Evolutionary conservation across 441 rosid genomes (phyloP), one percentile per base, ranked within the genome.

Genomic region (Hura crepitans): DNA sequence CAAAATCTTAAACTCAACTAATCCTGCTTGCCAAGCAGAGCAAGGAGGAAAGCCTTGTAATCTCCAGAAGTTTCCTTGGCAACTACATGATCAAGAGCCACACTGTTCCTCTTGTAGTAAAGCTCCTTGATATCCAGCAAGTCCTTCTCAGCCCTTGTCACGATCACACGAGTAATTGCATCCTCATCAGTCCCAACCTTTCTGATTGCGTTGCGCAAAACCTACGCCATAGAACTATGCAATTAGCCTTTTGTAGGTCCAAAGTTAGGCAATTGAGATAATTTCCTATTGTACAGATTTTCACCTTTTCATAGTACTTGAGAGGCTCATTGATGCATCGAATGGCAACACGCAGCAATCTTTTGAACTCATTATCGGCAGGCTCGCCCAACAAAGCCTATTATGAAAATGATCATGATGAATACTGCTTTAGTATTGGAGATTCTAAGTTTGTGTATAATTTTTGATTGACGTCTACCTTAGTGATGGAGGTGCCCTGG

Each of bases 61-160:
- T 86, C 86, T 14, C 89, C 89, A 2, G 80, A 75, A 74, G 82
- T 84, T 18, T 85, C 89, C 74, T 79, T 84, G 51, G 83, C 88
- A 57, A 86, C 85, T 20, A 78, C 85, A 4, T 80, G 77, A 14
- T 79, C 82, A 43, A 88, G 87, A 30, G 78, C 18, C 53, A 73
- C 80, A 50, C 84, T 86, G 87, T 86, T 88, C 70, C 82, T 80
- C 82, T 84, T 85, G 76, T 84, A 72, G 61, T 86, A 88, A 22
- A 67, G 64, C 61, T 85, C 89, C 80, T 86, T 85, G 77, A 88
- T 85, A 22, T 69, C 73, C 74, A 68, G 62, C 83, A 86, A 67
- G 68, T 86, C 87, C 84, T 82, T 86, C 80, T 88, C 91, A 0
- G 87, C 88, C 74, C 91, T 79, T 2, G 78, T 84, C 13, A 85